phyloP scores from a whole-genome alignment of 1,284 basidiomycete genomes.

The Puccinia novopanici region DNA sequence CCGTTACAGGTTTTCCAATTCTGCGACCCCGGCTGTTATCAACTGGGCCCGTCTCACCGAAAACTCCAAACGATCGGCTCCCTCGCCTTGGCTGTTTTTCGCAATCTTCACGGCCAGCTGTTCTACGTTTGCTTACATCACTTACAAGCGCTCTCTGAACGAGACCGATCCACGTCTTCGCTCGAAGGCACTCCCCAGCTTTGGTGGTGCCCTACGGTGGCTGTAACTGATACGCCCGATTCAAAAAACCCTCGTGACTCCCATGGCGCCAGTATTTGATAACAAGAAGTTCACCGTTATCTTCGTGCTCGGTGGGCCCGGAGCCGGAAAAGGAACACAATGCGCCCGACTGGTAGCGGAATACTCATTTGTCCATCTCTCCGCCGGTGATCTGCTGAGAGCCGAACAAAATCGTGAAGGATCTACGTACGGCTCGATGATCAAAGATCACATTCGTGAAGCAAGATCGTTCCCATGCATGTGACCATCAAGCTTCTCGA shows the following conservation, averaged over 20 bases:
- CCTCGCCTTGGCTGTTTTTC: constrained; percentile 46
- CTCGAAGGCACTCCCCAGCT: constrained; percentile 44
- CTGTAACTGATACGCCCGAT: no score
- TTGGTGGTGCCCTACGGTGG: constrained; percentile 45
- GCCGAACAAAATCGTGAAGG: constrained; percentile 86
- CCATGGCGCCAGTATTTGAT: constrained; percentile 67
- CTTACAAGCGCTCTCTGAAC: constrained; percentile 40
- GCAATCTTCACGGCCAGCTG: constrained; percentile 42
- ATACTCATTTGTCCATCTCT: constrained; percentile 90
- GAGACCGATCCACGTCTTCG: constrained; percentile 44
- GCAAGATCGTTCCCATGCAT: constrained; percentile 94
- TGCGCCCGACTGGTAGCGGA: constrained; percentile 83
- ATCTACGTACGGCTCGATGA: constrained; percentile 82
- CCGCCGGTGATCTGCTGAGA: constrained; percentile 93
- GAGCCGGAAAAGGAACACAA: constrained; percentile 97
- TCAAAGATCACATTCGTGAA: constrained; percentile 84
- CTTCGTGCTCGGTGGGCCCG: constrained; percentile 95
- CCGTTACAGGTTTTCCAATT: no score
- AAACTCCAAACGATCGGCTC: constrained; percentile 25
- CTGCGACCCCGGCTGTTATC: no score
- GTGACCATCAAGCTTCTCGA: constrained; percentile 93
- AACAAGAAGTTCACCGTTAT: constrained; percentile 77
- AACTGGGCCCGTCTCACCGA: no score
- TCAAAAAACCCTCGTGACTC: neutral
- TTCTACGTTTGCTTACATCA: constrained; percentile 45